These are phyloP conservation scores for Urostyla sp. DNA, from an alignment of 73 alveolate species.

Conservation along the genomic window DNA sequence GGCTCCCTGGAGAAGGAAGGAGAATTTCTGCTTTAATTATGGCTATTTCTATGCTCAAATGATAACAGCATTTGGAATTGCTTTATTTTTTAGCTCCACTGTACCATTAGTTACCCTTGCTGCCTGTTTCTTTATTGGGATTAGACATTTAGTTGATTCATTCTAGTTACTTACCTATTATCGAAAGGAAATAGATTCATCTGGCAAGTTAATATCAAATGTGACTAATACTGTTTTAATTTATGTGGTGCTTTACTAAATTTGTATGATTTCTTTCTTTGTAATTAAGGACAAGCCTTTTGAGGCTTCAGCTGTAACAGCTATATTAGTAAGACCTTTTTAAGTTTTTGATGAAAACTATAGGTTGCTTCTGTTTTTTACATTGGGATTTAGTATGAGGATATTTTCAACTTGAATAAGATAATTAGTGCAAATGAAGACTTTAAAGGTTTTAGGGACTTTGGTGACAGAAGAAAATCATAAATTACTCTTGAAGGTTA, in stretches of 20 bases:
- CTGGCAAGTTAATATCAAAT: conserved; percentile 56
- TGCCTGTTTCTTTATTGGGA: conserved; percentile 82
- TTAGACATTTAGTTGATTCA: conserved; percentile 92
- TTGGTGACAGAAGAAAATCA: neutral
- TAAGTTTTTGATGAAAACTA: too few species aligned
- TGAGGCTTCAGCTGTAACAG: conserved; percentile 40
- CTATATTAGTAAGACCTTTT: conserved; percentile 28
- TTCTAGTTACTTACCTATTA: conserved; percentile 82
- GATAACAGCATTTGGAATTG: conserved; percentile 89
- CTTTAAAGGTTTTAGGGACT: neutral
- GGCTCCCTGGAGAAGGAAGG: conserved; percentile 88
- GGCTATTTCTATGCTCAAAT: conserved; percentile 95
- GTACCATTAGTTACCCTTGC: conserved; percentile 92
- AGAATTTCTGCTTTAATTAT: conserved; percentile 79
- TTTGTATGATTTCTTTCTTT: conserved; percentile 72
- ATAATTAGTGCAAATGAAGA: conserved; percentile 26
- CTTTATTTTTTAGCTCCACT: conserved; percentile 84
- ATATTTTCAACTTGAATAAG: conserved; percentile 46
- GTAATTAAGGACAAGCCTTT: conserved; percentile 8
- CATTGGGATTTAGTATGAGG: conserved; percentile 50
- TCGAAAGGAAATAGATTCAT: conserved; percentile 78
- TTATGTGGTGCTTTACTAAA: conserved; percentile 55
- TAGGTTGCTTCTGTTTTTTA: conserved; percentile 25
- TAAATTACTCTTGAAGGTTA: too few species aligned
- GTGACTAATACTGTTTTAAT: conserved; percentile 47